Base-by-base conservation (phyloP, 352 stramenopile species). In the Phytopythium chamaehyphon region DNA sequence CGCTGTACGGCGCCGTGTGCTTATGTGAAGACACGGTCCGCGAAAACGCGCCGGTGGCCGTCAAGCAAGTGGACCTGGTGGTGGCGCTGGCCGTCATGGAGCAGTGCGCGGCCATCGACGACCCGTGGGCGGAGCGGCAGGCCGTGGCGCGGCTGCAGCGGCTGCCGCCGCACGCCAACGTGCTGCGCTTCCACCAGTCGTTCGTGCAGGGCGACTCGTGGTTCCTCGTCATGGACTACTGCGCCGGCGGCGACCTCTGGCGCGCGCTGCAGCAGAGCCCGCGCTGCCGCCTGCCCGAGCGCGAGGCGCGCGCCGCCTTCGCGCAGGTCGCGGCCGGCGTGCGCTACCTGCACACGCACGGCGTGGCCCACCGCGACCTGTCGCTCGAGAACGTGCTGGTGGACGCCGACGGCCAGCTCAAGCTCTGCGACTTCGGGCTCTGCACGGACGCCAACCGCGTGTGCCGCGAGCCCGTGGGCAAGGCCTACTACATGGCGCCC, bases 351-450 rank as follows among this genome's bases (percentile, higher is more conserved):
- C 71, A 80, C 51, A 18, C 51, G 31, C 33, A 80, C 40, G 61
- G 55, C 19, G 71, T 85, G 39, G 73, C 73, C 1, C 73, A 85
- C 45, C 68, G 73, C 35, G 73, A 85, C 52, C 15, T 84, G 26
- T 84, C 73, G 23, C 52, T 82, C 9, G 73, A 86, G 58, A 86
- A 86, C 48, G 64, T 86, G 35, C 44, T 85, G 1, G 8, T 78
- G 12, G 35, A 37, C 2, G 14, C 44, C 21, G 44, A 60, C n/a
- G n/a, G n/a, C 7, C 48, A 55, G 11, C 71, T 46, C 58, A 83
- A 83, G 51, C 49, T 88, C 19, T 70, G 59, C 22, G 74, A 87
- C 54, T 88, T 88, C 57, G 77, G 74, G 4, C 57, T 88, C 16
- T 64, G 57, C 19, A 74, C 62, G 6, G 52, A 69, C 21, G 38